Base-by-base conservation (phyloP, 139 green algal genomes). In the Tetratostichococcus sp. region DNA sequence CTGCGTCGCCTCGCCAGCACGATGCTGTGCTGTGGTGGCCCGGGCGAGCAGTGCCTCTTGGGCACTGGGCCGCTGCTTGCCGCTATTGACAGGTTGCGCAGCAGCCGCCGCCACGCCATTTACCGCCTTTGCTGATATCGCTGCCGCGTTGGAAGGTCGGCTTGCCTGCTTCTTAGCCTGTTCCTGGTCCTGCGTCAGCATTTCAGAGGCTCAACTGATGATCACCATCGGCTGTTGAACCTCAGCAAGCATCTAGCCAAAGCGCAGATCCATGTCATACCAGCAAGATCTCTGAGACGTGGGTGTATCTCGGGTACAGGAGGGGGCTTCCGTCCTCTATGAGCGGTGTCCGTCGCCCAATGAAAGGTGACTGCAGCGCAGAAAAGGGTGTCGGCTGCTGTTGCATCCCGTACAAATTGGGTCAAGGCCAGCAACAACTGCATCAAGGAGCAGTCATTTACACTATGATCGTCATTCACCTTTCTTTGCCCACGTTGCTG, bases 281-380 rank as follows among this genome's bases (percentile, higher is more conserved):
- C 71, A 75, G 50, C 19, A 75, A 16, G 1, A 62, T 62, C 26
- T 75, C 71, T 1, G 43, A 57, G 6, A 75, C 34, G 14, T 59
- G 28, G 6, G 14, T 68, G 43, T 75, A 75, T 50, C 71, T 35
- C 8, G 43, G 71, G 22, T 75, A 75, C 42, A 75, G 43, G 0
- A 75, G 43, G 32, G 65, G 71, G n/a, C 50, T 69, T 3, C 50
- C 71, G 30, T 62, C 66, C 21, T 69, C 71, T 1, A 75, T 30
- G 0, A 35, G 43, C 30, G 65, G 31, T 3, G 71, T 75, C 19
- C 50, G 14, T 3, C 71, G 71, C 5, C 71, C 71, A 22, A 75
- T 35, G 43, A 75, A 75, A 19, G 71, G 71, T 1, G 71, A 75
- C 71, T 75, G 43, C 42, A 68, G 30, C 2, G 1, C 30, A 34